Conservation (phyloP, 73 alveolate genomes). For the Tetrahymena malaccensis region DNA sequence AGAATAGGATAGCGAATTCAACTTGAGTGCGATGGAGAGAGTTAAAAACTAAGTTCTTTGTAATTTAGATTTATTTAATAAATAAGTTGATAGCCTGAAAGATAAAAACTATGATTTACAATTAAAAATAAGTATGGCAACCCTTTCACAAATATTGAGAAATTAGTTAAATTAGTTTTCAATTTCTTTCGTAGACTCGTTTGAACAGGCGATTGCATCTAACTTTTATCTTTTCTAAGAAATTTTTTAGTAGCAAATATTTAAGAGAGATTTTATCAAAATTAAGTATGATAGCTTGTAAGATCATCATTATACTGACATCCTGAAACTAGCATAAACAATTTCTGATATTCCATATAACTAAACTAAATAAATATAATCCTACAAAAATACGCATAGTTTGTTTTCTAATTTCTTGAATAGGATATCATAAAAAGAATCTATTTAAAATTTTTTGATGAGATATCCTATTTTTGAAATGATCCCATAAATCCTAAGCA, state of each 20-base stretch:
- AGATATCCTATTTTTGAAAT: background rate
- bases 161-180: background rate
- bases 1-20: background rate
- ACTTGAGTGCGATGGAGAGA: background rate
- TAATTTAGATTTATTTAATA: background rate
- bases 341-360: background rate
- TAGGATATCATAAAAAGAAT: background rate
- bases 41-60: background rate
- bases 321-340: background rate
- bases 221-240: background rate
- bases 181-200: background rate
- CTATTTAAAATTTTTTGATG: background rate
- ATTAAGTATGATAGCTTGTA: background rate
- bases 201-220: background rate
- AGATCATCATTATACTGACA: background rate
- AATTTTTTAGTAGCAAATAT: background rate
- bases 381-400: background rate
- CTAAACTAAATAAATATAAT: background rate
- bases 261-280: background rate
- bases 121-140: background rate
- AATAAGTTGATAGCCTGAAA: background rate
- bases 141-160: background rate
- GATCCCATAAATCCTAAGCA: background rate
- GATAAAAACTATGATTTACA: background rate
- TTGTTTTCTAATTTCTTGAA: background rate